Conservation (phyloP, 148 eudicot species). For the Vaccinium corymbosum region DNA sequence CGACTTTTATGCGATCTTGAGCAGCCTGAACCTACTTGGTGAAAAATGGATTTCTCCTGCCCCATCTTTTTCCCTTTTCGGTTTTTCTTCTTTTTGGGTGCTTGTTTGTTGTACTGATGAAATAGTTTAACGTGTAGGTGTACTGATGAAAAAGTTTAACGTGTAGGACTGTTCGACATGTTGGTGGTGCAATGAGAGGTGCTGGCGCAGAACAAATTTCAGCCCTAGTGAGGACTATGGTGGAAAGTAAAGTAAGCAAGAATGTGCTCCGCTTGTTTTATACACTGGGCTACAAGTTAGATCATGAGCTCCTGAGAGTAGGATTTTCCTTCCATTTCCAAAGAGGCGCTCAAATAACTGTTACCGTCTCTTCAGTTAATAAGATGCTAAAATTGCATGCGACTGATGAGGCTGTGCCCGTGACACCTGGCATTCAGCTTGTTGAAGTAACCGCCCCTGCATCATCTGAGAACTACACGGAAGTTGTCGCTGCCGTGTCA, state of each 20-base stretch:
- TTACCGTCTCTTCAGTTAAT: conserved; percentile 74
- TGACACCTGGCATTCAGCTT: conserved; percentile 85
- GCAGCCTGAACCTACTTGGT: conserved; percentile 93
- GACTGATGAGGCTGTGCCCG: conserved; percentile 71
- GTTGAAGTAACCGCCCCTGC: conserved; percentile 98
- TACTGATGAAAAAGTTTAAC: not conserved
- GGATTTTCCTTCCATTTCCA: conserved; percentile 73
- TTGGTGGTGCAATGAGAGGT: conserved; percentile 94
- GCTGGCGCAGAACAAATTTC: conserved; percentile 92
- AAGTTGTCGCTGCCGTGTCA: conserved; percentile 72
- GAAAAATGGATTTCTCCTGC: conserved; percentile 11
- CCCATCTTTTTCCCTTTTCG: not conserved
- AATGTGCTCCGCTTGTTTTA: conserved; percentile 80
- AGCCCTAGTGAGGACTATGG: conserved; percentile 70
- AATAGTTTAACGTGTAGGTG: conserved; percentile 30
- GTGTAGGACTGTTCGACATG: conserved; percentile 74
- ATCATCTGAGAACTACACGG: conserved; percentile 69
- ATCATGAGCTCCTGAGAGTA: conserved; percentile 75
- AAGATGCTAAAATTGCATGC: conserved; percentile 85
- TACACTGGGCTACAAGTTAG: conserved; percentile 80
- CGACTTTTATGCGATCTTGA: conserved; percentile 88
- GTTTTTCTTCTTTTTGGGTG: not conserved
- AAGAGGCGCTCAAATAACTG: conserved; percentile 78
- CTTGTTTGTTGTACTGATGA: not conserved
- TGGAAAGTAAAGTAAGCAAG: conserved; percentile 88